phyloP scores from a whole-genome alignment of 2,329 filamentous ascomycete genomes.

The Diaporthe nobilis region DNA sequence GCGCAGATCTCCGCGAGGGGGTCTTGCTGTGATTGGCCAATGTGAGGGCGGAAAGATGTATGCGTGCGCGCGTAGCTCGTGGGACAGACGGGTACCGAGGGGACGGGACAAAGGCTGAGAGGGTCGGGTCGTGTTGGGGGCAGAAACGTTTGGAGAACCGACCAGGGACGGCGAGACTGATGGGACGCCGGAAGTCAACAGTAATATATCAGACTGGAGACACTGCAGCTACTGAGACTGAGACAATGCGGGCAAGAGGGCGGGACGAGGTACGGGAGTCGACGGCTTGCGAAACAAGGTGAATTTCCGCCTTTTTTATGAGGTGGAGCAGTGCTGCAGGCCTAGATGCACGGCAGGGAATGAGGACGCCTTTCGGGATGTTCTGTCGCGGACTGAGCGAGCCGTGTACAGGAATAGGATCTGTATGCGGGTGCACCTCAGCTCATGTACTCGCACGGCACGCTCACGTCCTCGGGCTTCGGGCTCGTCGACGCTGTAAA shows the following conservation, averaged over 20 bases:
- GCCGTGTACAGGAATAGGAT: neutral
- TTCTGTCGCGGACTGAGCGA: neutral
- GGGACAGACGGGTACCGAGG: conserved; percentile 18
- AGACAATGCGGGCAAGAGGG: neutral
- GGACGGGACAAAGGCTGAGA: conserved; percentile 19
- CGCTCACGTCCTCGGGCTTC: neutral
- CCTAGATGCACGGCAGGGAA: neutral
- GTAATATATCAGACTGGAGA: neutral
- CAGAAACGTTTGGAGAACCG: neutral
- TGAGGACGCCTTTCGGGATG: neutral
- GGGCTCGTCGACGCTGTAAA: neutral
- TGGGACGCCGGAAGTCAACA: neutral
- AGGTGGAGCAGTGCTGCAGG: conserved; percentile 8
- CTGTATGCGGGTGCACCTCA: neutral
- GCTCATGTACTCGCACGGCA: neutral
- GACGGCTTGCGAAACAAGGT: conserved; percentile 25
- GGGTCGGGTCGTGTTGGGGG: neutral
- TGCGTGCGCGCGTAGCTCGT: neutral
- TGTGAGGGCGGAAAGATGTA: neutral
- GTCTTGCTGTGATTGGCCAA: neutral
- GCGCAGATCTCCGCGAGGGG: conserved; percentile 22
- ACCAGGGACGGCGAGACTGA: neutral
- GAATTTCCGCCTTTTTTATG: conserved; percentile 25
- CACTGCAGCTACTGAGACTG: neutral
- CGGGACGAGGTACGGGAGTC: neutral